Conservation (phyloP, 2,329 filamentous ascomycete species). For the Esteya vermicola region DNA sequence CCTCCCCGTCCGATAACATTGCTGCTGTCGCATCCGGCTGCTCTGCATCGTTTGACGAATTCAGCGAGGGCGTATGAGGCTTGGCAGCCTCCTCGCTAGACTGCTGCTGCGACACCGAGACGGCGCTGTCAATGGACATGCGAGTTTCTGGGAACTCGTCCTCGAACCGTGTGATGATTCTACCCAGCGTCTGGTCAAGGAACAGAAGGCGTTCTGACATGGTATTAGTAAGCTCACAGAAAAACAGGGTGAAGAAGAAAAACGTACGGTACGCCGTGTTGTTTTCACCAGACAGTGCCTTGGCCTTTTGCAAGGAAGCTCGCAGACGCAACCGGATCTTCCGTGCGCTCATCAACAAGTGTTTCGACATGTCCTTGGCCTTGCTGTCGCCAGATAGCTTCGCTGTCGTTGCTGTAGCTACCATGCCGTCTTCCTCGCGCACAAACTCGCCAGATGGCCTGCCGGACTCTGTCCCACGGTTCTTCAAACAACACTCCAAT, state of each 20-base stretch:
- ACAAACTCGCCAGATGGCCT: conserved; percentile 37
- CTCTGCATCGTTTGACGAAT: conserved; percentile 4
- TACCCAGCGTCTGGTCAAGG: conserved; percentile 74
- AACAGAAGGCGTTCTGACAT: conserved; percentile 58
- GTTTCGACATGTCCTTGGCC: conserved; percentile 87
- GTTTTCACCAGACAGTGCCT: conserved; percentile 55
- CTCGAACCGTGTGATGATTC: conserved; percentile 91
- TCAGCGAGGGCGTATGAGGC: conserved; percentile 11
- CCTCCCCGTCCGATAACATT: conserved; percentile 30
- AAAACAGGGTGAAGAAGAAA: neutral
- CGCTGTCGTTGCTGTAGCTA: neutral
- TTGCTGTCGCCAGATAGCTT: conserved; percentile 35
- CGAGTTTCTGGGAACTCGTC: conserved; percentile 90
- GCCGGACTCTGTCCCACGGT: conserved; percentile 53
- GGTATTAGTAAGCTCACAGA: neutral
- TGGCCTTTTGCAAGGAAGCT: conserved; percentile 62
- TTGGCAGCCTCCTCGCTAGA: neutral
- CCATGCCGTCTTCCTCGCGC: conserved; percentile 34
- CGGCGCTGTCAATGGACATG: conserved; percentile 19
- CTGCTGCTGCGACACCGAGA: conserved; percentile 13
- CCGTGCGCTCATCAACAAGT: conserved; percentile 70
- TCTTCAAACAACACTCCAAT: conserved; percentile 76
- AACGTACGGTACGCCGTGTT: conserved; percentile 57
- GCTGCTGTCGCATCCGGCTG: conserved; percentile 18
- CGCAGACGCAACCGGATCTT: conserved; percentile 78